Percentiles rank a stretch among this genome's conserved stretches.
Conservation (phyloP, 805 yeast species). For the Lachancea thermotolerans region DNA sequence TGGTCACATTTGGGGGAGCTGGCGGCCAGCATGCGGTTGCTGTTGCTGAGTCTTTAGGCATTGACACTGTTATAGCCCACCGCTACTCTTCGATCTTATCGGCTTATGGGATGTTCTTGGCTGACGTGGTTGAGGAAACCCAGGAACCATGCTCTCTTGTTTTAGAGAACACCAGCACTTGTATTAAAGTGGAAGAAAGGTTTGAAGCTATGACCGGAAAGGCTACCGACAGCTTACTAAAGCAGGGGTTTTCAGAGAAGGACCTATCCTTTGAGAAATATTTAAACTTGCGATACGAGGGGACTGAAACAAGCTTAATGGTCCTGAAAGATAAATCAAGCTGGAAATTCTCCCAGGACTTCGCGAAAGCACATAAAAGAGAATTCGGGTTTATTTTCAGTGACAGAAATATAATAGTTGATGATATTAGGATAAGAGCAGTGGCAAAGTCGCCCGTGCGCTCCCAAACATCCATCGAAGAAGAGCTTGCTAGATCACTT, state of each 20-base stretch:
- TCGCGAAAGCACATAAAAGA: constrained; percentile 43
- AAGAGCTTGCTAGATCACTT: constrained; percentile 38
- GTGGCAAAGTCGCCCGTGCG: constrained; percentile 52
- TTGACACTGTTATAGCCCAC: constrained; percentile 63
- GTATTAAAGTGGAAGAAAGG: constrained; percentile 35
- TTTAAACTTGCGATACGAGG: constrained; percentile 74
- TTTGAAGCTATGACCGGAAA: constrained; percentile 39
- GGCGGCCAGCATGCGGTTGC: constrained; percentile 88
- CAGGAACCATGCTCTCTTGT: constrained; percentile 62
- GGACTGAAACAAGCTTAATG: constrained; percentile 86
- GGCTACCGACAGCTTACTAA: constrained; percentile 36
- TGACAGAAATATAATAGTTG: constrained; percentile 54
- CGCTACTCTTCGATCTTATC: constrained; percentile 77
- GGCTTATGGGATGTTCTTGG: constrained; percentile 83
- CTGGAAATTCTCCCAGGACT: constrained; percentile 38
- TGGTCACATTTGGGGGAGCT: constrained; percentile 88
- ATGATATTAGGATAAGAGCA: constrained; percentile 69
- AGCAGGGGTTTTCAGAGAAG: constrained; percentile 48
- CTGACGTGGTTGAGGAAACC: constrained; percentile 76
- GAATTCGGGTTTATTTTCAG: constrained; percentile 69
- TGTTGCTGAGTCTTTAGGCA: constrained; percentile 66
- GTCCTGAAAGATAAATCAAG: constrained; percentile 33
- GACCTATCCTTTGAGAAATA: constrained; percentile 53
- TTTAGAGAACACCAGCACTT: constrained; percentile 29
- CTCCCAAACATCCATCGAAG: constrained; percentile 32